A percentile compares a stretch with the other conserved stretches of the same genome.
These are phyloP conservation scores for Paraconiothyrium sp. DNA, from an alignment of 2,329 filamentous ascomycete species.

Conservation along the genomic window DNA sequence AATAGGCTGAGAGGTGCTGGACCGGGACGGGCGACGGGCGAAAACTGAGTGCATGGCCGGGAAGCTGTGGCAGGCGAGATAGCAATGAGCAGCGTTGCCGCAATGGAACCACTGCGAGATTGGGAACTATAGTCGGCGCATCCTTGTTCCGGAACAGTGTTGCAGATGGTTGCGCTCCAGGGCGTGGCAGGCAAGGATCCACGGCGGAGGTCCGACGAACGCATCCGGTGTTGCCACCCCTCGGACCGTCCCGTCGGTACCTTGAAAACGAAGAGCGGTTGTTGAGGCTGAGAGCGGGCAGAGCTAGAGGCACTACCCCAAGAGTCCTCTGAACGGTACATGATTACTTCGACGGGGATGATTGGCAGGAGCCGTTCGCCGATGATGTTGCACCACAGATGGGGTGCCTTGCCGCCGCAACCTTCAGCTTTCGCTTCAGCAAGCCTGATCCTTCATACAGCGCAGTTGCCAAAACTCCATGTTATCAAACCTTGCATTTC, in stretches of 20 bases:
- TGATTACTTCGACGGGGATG: not conserved
- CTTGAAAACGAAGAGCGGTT: not conserved
- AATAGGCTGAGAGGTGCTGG: conserved; percentile 1
- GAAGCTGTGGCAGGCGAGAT: not conserved
- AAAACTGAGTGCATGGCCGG: not conserved
- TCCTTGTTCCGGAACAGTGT: not conserved
- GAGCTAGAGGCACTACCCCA: not conserved
- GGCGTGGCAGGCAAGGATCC: not conserved
- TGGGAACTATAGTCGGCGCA: not conserved
- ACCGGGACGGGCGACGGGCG: not conserved
- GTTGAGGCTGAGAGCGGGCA: not conserved
- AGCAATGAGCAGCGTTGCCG: not conserved
- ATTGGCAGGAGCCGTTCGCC: not conserved
- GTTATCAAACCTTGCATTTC: not conserved
- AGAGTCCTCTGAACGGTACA: not conserved
- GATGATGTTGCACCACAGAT: not conserved
- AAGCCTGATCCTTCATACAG: not conserved
- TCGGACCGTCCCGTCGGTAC: not conserved
- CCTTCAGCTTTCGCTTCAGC: not conserved
- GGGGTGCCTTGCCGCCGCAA: not conserved
- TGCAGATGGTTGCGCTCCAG: not conserved
- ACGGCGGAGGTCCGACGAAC: not conserved
- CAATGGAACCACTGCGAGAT: not conserved
- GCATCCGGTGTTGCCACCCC: not conserved
- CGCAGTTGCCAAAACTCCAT: not conserved